Base-by-base conservation (phyloP, 371 early-diverging fungal genomes). In the Lichtheimia corymbifera region DNA sequence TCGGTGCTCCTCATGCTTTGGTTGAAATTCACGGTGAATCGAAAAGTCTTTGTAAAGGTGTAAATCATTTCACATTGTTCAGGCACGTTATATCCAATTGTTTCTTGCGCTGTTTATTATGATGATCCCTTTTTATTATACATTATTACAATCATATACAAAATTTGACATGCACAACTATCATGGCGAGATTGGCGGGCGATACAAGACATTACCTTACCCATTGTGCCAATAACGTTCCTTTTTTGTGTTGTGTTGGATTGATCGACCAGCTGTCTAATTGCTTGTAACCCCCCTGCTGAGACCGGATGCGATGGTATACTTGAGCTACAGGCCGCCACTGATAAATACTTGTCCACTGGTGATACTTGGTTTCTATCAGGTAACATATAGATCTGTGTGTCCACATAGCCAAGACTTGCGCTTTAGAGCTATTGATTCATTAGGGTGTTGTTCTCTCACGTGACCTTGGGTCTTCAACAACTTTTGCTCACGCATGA, bases 1-100 rank as follows among this genome's bases (percentile, higher is more conserved):
- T 56, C 72, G 71, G 44, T 73, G 54, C 55, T 74, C 63, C 49
- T 77, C 27, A 53, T 71, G 56, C 15, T 71, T 24, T 55, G 51
- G 14, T 63, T 74, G 42, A 74, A 68, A 43, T 44, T 71, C 17
- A 66, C 64, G 53, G 28, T 71, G 43, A 66, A 66, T 35, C 64
- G 54, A n/a, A 66, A 64, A 15, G 9, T 60, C 13, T 53, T 60
- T 45, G 53, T 30, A 22, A 60, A 60, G 44, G 47, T 53, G 17
- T 60, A 53, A 47, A 47, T 13, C n/a, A 47, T 47, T 47, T 22
- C 22, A 7, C 47, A 18, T 47, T 47, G n/a, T 47, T 47, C 47
- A 47, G 47, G n/a, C n/a, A 47, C 47, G 35, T 35, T 47, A 47
- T 22, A 18, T 47, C 47, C n/a, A 18, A 5, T 9, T 22, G 17